Evolutionary conservation across 148 eudicot species (phyloP), one percentile per base, ranked within the genome.

Genomic region (Silene latifolia): DNA sequence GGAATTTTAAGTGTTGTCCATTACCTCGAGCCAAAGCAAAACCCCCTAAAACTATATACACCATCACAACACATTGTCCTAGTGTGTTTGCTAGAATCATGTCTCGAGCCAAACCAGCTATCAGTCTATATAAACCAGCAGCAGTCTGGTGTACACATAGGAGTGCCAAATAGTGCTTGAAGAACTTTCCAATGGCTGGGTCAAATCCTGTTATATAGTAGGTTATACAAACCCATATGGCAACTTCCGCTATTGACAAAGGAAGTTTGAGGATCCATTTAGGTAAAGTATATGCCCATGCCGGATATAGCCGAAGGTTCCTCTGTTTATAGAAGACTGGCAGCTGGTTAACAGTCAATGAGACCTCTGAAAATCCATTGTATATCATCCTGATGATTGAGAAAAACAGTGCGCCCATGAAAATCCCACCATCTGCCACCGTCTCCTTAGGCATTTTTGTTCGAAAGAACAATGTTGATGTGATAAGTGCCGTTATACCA

Each of bases 391-490:
- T 72, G 18, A 75, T 58, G 2, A 80, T 54, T 24, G 71, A 63
- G 56, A 80, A 64, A 47, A 80, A 80, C 9, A 83, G 62, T 12
- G 83, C 81, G 2, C 86, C 81, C 72, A 83, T 74, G 46, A 74
- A 74, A 24, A 77, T 46, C 15, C 56, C 17, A 47, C 83, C 86
- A 75, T 78, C 83, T 42, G 48, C 39, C 7, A 77, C 51, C 51
- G 73, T 72, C 15, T 66, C 74, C 29, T 70, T 73, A 20, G 70
- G 77, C 21, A 23, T 72, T 72, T 47, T 21, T 78, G 80, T 57
- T 78, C 80, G 72, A 21, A 84, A 66, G 84, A 89, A 89, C 13
- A 83, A 89, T 10, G 89, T 87, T 80, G 86, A 83, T 13, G 88
- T 77, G 47, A 89, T 47, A 6, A 88, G 66, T 21, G 88, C 81